These are phyloP conservation scores for Scleroderma citrinum DNA, from an alignment of 768 basidiomycete genomes.

Conservation along the genomic window DNA sequence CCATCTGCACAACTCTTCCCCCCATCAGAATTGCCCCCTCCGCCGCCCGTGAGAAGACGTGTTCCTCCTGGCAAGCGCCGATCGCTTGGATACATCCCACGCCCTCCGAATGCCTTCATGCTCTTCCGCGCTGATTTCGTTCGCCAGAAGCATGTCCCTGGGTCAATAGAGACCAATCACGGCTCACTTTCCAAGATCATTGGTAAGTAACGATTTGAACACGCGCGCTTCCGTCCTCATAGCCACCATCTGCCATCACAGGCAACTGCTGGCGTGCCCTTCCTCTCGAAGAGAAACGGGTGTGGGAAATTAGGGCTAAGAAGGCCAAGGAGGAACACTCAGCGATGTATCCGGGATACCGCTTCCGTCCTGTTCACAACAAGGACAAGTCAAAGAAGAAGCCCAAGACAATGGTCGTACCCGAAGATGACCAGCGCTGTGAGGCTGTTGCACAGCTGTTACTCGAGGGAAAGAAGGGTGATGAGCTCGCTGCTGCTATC, in stretches of 20 bases:
- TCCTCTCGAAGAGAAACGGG: conserved; percentile 61
- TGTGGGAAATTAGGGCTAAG: conserved; percentile 71
- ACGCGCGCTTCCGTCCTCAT: neutral
- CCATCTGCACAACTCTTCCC: conserved; percentile 45
- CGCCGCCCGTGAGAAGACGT: conserved; percentile 39
- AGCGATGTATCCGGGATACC: conserved; percentile 58
- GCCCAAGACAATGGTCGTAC: conserved; percentile 12
- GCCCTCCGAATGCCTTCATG: conserved; percentile 31
- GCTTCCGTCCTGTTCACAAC: conserved; percentile 41
- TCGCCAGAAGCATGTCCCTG: conserved; percentile 43
- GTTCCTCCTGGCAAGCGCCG: conserved; percentile 57
- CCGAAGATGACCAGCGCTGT: conserved; percentile 28
- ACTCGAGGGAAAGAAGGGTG: conserved; percentile 65
- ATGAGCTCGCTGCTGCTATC: conserved; percentile 57
- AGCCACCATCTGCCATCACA: conserved; percentile 2
- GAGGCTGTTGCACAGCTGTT: conserved; percentile 59
- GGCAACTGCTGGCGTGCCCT: conserved; percentile 61
- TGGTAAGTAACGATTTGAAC: conserved; percentile 12
- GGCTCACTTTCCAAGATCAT: conserved; percentile 46
- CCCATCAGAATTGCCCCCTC: conserved; percentile 38
- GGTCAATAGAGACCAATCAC: conserved; percentile 45
- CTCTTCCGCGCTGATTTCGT: conserved; percentile 33
- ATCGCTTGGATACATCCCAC: conserved; percentile 40
- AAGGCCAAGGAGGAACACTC: conserved; percentile 71
- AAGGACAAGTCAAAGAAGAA: conserved; percentile 42